Conservation (phyloP, 2,329 filamentous ascomycete species). For the Diaporthe helianthi region DNA sequence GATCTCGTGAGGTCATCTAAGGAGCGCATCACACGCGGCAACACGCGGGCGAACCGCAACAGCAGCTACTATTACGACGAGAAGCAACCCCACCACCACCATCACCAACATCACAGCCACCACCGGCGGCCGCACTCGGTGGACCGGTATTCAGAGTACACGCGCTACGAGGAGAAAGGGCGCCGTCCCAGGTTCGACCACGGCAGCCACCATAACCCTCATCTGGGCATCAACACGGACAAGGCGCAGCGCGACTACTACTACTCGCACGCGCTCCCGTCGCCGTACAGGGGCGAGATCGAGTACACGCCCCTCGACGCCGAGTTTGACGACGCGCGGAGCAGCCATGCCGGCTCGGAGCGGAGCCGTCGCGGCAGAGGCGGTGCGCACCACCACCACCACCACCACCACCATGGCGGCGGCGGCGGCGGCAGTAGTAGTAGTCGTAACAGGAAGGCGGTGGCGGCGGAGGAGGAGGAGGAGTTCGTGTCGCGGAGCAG, state of each 20-base stretch:
- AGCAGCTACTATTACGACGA: slow-evolving; percentile 21
- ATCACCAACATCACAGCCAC: neutral
- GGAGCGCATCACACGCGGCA: slow-evolving; percentile 26
- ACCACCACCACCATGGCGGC: neutral
- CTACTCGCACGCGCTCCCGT: slow-evolving; percentile 32
- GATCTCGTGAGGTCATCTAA: slow-evolving; percentile 31
- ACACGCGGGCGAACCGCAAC: slow-evolving; percentile 28
- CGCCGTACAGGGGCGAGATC: slow-evolving; percentile 32
- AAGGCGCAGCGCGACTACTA: slow-evolving; percentile 34
- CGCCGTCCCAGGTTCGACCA: slow-evolving; percentile 21
- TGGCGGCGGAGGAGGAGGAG: neutral
- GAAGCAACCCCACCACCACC: slow-evolving; percentile 6
- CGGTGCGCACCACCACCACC: neutral
- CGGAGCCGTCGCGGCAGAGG: neutral
- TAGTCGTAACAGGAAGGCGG: too few relatives aligned
- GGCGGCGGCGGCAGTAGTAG: neutral
- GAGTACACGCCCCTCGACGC: slow-evolving; percentile 32
- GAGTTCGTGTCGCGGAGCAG: slow-evolving; percentile 29
- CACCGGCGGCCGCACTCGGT: slow-evolving; percentile 30
- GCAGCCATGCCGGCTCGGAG: slow-evolving; percentile 10
- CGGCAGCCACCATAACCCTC: slow-evolving; percentile 20
- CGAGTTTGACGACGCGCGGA: slow-evolving; percentile 24
- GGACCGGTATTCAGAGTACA: slow-evolving; percentile 24
- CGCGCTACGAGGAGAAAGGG: slow-evolving; percentile 28
- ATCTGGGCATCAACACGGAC: slow-evolving; percentile 29